Percentiles rank a stretch among this genome's conserved stretches.
Conservation (phyloP, 495 filamentous ascomycete species). For the Ramalina intermedia region DNA sequence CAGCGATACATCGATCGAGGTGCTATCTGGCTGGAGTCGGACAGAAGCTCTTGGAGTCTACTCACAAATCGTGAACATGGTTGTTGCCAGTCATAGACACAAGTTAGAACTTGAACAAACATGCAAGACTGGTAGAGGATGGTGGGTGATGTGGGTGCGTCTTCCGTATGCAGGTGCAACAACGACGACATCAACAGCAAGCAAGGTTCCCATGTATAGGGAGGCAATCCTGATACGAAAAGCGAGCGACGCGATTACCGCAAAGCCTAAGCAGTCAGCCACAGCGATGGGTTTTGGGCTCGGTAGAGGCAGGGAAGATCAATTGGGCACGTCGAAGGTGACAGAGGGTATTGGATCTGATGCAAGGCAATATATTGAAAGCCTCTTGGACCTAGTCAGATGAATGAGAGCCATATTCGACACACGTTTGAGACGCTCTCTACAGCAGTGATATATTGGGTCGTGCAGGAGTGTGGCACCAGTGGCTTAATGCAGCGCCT, state of each 20-base stretch:
- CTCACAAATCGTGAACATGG: slow-evolving; percentile 65
- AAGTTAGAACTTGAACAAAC: slow-evolving; percentile 63
- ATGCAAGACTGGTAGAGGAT: slow-evolving; percentile 78
- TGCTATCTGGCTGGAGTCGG: slow-evolving; percentile 46
- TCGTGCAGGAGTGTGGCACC: neutral
- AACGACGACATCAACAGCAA: slow-evolving; percentile 15
- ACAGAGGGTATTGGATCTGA: slow-evolving; percentile 84
- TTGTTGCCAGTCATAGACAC: slow-evolving; percentile 44
- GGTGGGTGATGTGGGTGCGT: slow-evolving; percentile 94
- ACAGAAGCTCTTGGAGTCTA: slow-evolving; percentile 86
- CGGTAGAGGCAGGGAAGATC: slow-evolving; percentile 24
- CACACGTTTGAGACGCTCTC: neutral
- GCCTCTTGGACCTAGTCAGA: slow-evolving; percentile 59
- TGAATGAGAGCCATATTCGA: slow-evolving; percentile 15
- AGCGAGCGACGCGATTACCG: slow-evolving; percentile 49
- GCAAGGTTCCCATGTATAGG: slow-evolving; percentile 14
- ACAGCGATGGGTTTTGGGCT: slow-evolving; percentile 35
- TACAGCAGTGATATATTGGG: neutral
- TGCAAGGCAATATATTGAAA: slow-evolving; percentile 75
- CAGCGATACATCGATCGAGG: slow-evolving; percentile 13
- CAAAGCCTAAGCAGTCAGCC: slow-evolving; percentile 23
- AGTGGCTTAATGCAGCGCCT: too few species aligned
- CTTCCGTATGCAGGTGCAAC: slow-evolving; percentile 32
- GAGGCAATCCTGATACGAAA: slow-evolving; percentile 71
- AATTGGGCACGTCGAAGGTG: slow-evolving; percentile 38